Base-by-base conservation (phyloP, 805 yeast genomes). In the Myxozyma neglecta region DNA sequence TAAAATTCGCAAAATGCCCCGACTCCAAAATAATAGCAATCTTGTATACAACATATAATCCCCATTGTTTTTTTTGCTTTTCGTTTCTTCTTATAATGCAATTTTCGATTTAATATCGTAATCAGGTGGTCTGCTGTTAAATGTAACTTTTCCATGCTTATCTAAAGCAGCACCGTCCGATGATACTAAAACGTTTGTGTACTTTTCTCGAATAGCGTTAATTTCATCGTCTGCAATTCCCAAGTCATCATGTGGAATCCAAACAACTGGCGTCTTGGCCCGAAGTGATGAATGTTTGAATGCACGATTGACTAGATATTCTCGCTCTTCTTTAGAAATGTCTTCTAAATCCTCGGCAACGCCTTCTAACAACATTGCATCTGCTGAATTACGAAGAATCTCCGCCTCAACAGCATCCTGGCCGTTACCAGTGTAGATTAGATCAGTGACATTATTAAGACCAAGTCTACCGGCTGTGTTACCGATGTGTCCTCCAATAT, bases 211-310 rank as follows among this genome's bases (percentile, higher is more conserved):
- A 58, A 75, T 71, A 9, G 69, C 71, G 10, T 51, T 49, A 1
- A 73, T 70, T 56, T 75, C 76, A 57, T 75, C 75, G 5, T 67
- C 69, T 1, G 77, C 74, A 9, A 77, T 67, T 0, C 80, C 80
- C 9, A 71, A 66, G 18, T 60, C 65, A 64, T 81, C 83, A 24
- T 66, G 62, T 0, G 83, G 83, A 2, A 81, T 61, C 83, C 83
- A 80, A 1, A 81, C 70, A 32, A 76, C 68, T 10, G 79, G 77
- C 24, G 69, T 61, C 13, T 52, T 61, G 8, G 65, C 61, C 24
- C 72, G 63, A 16, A 71, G 58, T 5, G 73, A 72, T 4, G 76
- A 74, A 57, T 75, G 74, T 49, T 64, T 68, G 57, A 72, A 75
- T 16, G 75, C 68, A 32, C 68, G 70, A 16, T 63, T 56, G 5